Base-by-base conservation (phyloP, 352 stramenopile species). In the Aphanomyces cochlioides region DNA sequence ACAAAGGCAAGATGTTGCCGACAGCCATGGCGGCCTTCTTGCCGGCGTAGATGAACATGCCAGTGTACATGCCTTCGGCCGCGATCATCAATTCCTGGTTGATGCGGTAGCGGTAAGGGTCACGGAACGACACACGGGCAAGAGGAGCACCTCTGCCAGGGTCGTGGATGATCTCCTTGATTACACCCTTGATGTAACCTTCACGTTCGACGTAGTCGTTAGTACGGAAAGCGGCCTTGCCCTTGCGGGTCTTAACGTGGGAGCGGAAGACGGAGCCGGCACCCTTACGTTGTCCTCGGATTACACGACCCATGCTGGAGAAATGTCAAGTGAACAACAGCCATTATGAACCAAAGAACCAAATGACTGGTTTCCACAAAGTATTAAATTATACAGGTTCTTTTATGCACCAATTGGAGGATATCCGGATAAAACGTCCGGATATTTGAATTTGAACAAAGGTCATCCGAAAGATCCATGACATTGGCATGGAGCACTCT, bases 141-240 rank as follows among this genome's bases (percentile, higher is more conserved):
- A 99, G 79, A 19, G 97, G 97, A 36, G 97, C 97, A 75, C 96
- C 97, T 89, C 97, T 90, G 78, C 96, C 96, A 28, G 96, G 94
- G 84, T 99, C 97, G 78, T 99, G 96, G 75, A 99, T 85, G 84
- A 99, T 99, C 77, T 99, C 96, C 85, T 98, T 98, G 67, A 99
- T 83, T 43, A 99, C 94, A 68, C 97, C 97, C 83, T 98, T 98
- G 85, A 99, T 93, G 92, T 99, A 99, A 63, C 97, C 97, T 63
- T 97, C 78, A 78, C 89, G 87, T 80, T 97, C 86, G 13, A 97
- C 90, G 79, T 97, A 99, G 89, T 94, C 87, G 17, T 91, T 78
- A 8, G 80, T 76, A 50, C 87, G 87, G 81, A 92, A 92, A 66
- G 76, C 77, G 34, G 85, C 84, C 4, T 79, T 75, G 66, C 87